Evolutionary conservation across 73 alveolate species (phyloP).

Genomic region (Symbiodinium pilosum): DNA sequence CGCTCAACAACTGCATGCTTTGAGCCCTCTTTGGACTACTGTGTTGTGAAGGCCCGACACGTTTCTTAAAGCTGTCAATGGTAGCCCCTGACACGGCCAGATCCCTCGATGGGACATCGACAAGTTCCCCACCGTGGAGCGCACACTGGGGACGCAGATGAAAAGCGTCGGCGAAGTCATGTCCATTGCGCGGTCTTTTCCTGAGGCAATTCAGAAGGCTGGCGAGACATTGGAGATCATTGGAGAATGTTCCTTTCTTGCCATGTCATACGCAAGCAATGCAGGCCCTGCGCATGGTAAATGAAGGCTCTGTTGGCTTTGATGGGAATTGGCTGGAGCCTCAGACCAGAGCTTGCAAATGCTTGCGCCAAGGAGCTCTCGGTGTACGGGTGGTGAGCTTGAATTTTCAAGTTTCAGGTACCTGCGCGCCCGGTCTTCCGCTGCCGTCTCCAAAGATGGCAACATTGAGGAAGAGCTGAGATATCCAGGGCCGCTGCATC

Average conservation of each 20-base stretch:
- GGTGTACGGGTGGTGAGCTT: too few species aligned
- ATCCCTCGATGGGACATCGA: constrained; percentile 94
- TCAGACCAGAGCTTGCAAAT: background rate
- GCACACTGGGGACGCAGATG: constrained; percentile 92
- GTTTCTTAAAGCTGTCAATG: background rate
- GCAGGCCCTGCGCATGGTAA: constrained; percentile 94
- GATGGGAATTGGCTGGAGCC: constrained; percentile 47
- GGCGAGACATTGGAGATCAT: too few species aligned
- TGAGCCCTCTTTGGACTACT: constrained; percentile 94
- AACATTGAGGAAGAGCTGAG: constrained; percentile 77
- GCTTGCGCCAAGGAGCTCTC: too few species aligned
- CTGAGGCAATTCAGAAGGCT: constrained; percentile 84
- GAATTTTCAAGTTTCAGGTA: constrained; percentile 13
- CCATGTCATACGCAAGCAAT: background rate
- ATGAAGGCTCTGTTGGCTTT: constrained; percentile 88
- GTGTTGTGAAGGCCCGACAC: constrained; percentile 57
- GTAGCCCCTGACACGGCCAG: background rate
- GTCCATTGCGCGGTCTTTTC: constrained; percentile 94
- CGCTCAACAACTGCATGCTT: constrained; percentile 94
- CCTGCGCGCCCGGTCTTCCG: constrained; percentile 77
- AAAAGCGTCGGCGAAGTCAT: constrained; percentile 94
- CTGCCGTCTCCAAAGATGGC: constrained; percentile 63
- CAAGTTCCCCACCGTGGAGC: constrained; percentile 95
- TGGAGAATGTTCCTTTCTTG: too few species aligned
- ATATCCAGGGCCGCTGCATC: constrained; percentile 50